These are phyloP conservation scores for Magnaporthales sp. DNA, from an alignment of 2,329 filamentous ascomycete species.

Conservation along the genomic window DNA sequence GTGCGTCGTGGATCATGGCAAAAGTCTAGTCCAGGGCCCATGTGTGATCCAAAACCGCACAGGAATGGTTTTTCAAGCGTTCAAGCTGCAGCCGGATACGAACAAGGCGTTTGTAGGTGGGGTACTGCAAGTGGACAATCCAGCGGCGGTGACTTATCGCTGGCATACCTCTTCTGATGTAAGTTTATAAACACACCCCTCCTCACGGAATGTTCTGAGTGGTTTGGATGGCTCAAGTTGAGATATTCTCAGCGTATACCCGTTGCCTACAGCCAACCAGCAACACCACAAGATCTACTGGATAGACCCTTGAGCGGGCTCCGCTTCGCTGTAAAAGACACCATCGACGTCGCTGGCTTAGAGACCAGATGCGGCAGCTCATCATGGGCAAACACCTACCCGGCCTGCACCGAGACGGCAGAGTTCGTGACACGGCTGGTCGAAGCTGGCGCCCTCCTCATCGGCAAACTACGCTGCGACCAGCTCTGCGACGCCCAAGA, in stretches of 20 bases:
- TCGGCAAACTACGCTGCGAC: conserved; percentile 37
- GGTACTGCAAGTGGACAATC: conserved; percentile 20
- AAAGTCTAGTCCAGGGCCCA: conserved; percentile 15
- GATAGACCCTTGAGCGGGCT: conserved; percentile 5
- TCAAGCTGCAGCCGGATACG: conserved; percentile 23
- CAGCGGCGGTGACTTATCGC: conserved; percentile 11
- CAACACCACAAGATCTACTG: not conserved
- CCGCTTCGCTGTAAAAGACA: conserved; percentile 8
- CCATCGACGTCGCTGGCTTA: conserved; percentile 5
- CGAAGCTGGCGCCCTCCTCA: conserved; percentile 43
- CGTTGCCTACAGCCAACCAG: conserved; percentile 3
- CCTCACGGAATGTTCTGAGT: conserved; percentile 16
- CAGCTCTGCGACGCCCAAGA: conserved; percentile 31
- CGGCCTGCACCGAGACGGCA: conserved; percentile 16
- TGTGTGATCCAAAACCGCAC: conserved; percentile 25
- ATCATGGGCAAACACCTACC: not conserved
- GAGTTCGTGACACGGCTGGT: conserved; percentile 39
- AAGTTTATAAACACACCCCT: conserved; percentile 20
- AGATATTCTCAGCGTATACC: conserved; percentile 1
- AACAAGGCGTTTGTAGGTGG: conserved; percentile 14
- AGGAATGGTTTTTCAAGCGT: conserved; percentile 22
- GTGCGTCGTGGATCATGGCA: not conserved
- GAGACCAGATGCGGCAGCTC: not conserved
- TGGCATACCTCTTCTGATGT: conserved; percentile 11
- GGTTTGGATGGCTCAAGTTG: conserved; percentile 11